These are phyloP conservation scores for Candida dajiaensis DNA, from an alignment of 805 yeast species.

Conservation along the genomic window DNA sequence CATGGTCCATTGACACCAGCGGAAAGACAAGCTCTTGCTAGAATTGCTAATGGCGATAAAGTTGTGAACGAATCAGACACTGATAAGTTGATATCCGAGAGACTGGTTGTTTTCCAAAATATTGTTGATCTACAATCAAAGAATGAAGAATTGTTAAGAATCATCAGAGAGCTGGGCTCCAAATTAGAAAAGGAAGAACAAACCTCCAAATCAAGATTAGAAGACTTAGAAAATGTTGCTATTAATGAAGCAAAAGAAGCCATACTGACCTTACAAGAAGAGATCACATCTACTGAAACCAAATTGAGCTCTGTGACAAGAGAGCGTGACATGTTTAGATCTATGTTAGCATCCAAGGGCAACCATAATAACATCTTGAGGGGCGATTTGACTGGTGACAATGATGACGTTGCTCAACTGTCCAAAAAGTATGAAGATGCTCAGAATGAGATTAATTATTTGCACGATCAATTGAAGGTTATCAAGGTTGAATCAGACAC, in stretches of 20 bases:
- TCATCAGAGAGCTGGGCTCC: conserved; percentile 66
- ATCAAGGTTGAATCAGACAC: conserved; percentile 33
- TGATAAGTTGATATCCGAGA: conserved; percentile 61
- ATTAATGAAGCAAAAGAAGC: conserved; percentile 65
- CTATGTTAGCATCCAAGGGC: conserved; percentile 20
- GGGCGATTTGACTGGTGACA: conserved; percentile 10
- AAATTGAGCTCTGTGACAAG: conserved; percentile 49
- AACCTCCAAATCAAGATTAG: conserved; percentile 27
- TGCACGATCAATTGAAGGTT: conserved; percentile 19
- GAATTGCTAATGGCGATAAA: conserved; percentile 33
- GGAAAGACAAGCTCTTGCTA: conserved; percentile 61
- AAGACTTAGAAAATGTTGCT: conserved; percentile 40
- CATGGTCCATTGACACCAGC: conserved; percentile 55
- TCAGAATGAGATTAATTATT: conserved; percentile 9
- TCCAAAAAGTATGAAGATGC: conserved; percentile 13
- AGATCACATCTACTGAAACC: conserved; percentile 44
- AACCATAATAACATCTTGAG: conserved; percentile 11
- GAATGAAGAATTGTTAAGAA: conserved; percentile 64
- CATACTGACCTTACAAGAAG: conserved; percentile 54
- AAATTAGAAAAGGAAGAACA: conserved; percentile 62
- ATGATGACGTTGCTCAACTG: conserved; percentile 4
- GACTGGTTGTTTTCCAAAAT: conserved; percentile 65
- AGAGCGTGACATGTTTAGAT: conserved; percentile 66
- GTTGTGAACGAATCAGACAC: conserved; percentile 52
- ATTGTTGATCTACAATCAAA: conserved; percentile 63